phyloP scores from a whole-genome alignment of 768 basidiomycete genomes.

The Mycena albidolilacea region DNA sequence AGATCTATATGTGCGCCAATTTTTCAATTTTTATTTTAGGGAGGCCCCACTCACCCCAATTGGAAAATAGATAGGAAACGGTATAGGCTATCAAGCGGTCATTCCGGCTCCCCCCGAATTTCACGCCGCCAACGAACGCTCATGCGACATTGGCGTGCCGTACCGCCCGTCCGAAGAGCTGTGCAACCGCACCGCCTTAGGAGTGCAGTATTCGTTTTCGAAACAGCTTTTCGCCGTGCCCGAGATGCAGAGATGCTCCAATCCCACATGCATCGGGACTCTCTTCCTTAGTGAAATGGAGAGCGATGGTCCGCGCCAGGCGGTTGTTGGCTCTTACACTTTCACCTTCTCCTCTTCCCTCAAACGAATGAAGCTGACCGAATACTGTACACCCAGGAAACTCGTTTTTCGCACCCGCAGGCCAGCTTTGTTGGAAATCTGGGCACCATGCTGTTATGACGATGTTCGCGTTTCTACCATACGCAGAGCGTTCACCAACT shows the following conservation, averaged over 20 bases:
- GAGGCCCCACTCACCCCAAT: no score
- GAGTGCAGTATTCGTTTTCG: slow-evolving; percentile 3
- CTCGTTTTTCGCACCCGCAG: slow-evolving; percentile 6
- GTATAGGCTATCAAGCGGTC: not conserved
- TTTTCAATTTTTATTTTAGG: no score
- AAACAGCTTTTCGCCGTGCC: slow-evolving; percentile 4
- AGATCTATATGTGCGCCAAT: no score
- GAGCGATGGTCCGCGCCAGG: not conserved
- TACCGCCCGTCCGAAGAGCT: slow-evolving; percentile 5
- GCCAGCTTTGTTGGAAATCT: slow-evolving; percentile 6
- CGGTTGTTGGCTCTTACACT: not conserved
- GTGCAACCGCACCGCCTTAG: slow-evolving; percentile 5
- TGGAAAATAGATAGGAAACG: no score
- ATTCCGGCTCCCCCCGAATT: slow-evolving; percentile 6
- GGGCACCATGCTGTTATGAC: slow-evolving; percentile 4
- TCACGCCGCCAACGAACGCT: not conserved
- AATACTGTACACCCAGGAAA: not conserved
- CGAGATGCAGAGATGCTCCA: not conserved
- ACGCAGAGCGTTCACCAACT: not conserved
- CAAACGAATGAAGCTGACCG: not conserved
- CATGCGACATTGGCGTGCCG: slow-evolving; percentile 4
- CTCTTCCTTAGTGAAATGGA: not conserved
- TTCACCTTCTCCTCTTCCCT: not conserved
- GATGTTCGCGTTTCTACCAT: not conserved
- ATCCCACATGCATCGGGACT: not conserved